A percentile compares a stretch with the other conserved stretches of the same genome.
Evolutionary conservation across 305 asterid genomes (phyloP).

Genomic region (Fraxinus paxiana): DNA sequence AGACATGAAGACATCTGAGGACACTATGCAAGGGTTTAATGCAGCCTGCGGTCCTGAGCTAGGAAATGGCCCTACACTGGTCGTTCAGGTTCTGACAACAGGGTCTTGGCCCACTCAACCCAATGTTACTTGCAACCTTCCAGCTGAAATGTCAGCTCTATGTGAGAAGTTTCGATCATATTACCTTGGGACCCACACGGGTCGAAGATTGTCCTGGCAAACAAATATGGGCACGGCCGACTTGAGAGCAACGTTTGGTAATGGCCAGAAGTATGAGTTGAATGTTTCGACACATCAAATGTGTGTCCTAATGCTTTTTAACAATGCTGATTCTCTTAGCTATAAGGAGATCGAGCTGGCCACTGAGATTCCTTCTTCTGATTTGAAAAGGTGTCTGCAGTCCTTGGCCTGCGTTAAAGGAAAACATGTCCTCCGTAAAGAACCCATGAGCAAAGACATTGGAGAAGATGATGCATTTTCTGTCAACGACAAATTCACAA

Average conservation of each 20-base stretch:
- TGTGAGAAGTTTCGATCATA: slow-evolving; percentile 73
- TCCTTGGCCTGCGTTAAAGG: slow-evolving; percentile 78
- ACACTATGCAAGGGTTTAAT: slow-evolving; percentile 72
- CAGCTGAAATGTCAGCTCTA: slow-evolving; percentile 57
- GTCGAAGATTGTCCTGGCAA: slow-evolving; percentile 80
- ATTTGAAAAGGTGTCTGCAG: slow-evolving; percentile 70
- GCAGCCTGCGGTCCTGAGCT: slow-evolving; percentile 48
- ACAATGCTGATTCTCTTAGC: slow-evolving; percentile 52
- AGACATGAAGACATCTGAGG: slow-evolving; percentile 84
- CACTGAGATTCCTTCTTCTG: slow-evolving; percentile 64
- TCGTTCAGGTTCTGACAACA: slow-evolving; percentile 61
- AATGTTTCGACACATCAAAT: slow-evolving; percentile 79
- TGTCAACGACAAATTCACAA: slow-evolving; percentile 59
- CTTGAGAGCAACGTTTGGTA: slow-evolving; percentile 65
- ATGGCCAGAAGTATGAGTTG: slow-evolving; percentile 71
- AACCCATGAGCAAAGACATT: slow-evolving; percentile 79
- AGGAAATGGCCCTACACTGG: slow-evolving; percentile 53
- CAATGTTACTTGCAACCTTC: slow-evolving; percentile 62
- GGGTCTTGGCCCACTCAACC: slow-evolving; percentile 84
- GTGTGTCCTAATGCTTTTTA: slow-evolving; percentile 76
- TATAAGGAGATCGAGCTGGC: slow-evolving; percentile 77
- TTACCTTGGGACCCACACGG: slow-evolving; percentile 76
- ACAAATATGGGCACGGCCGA: slow-evolving; percentile 87
- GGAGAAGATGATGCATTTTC: slow-evolving; percentile 62
- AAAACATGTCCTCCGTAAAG: slow-evolving; percentile 62